These are phyloP conservation scores for Penicillium griseofulvum DNA, from an alignment of 2,329 filamentous ascomycete species.

Conservation along the genomic window DNA sequence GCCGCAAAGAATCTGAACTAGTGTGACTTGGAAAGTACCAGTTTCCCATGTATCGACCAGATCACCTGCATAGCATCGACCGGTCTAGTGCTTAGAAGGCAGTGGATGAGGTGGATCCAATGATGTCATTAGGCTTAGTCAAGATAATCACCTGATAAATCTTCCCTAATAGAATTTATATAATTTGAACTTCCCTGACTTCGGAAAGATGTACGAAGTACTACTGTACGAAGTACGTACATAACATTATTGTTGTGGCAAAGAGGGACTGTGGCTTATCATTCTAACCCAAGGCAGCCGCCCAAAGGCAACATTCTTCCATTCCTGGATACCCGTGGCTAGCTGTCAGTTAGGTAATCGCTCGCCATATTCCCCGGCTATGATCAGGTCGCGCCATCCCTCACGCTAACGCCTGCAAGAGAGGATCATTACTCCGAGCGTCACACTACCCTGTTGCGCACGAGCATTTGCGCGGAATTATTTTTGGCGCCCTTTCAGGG, in stretches of 20 bases:
- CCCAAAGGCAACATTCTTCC: too few relatives aligned
- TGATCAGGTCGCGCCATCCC: slow-evolving; percentile 21
- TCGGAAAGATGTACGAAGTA: too few relatives aligned
- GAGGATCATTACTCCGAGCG: slow-evolving; percentile 23
- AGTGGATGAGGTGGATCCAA: slow-evolving; percentile 14
- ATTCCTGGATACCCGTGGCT: too few relatives aligned
- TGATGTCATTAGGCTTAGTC: slow-evolving; percentile 25
- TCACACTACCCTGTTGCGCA: slow-evolving; percentile 5
- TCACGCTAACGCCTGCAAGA: slow-evolving; percentile 14
- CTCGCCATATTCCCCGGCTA: neutral
- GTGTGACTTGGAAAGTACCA: slow-evolving; percentile 6
- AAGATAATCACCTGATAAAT: neutral
- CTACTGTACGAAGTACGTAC: too few relatives aligned
- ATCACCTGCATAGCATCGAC: slow-evolving; percentile 29
- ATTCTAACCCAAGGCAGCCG: too few relatives aligned
- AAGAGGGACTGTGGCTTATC: neutral
- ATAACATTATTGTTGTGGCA: neutral
- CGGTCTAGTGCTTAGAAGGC: slow-evolving; percentile 25
- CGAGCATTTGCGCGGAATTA: slow-evolving; percentile 7
- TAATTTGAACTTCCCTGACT: too few relatives aligned
- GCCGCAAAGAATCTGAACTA: neutral
- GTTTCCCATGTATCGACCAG: slow-evolving; percentile 8
- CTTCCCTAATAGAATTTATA: too few relatives aligned
- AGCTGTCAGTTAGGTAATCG: slow-evolving; percentile 1
- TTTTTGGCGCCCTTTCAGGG: slow-evolving; percentile 2